These are phyloP conservation scores for Phialemoniopsis sp. DNA, from an alignment of 2,329 filamentous ascomycete genomes.

Conservation along the genomic window DNA sequence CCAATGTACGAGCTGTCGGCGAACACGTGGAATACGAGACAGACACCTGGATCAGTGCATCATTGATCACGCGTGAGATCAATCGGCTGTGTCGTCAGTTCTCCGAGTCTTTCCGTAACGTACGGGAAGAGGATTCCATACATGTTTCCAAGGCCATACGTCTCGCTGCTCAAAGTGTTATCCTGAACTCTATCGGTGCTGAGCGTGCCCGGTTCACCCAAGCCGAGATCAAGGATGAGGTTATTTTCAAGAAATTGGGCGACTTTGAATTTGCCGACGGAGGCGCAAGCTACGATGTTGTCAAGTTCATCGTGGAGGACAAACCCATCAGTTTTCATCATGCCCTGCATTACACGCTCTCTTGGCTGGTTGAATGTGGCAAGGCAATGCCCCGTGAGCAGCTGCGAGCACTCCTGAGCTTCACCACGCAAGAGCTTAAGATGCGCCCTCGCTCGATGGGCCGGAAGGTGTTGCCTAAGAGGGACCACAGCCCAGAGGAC, in stretches of 20 bases:
- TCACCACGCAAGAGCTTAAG: conserved; percentile 67
- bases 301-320: conserved; percentile 84
- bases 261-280: conserved; percentile 76
- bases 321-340: conserved; percentile 97
- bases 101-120: conserved; percentile 76
- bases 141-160: conserved; percentile 69
- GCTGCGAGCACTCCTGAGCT: conserved; percentile 65
- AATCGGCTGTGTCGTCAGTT: conserved; percentile 88
- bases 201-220: conserved; percentile 82
- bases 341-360: conserved; percentile 90
- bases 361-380: conserved; percentile 90
- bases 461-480: conserved; percentile 49
- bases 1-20: conserved; percentile 84
- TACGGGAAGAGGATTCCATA: conserved; percentile 57
- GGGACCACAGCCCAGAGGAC: conserved; percentile 64
- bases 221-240: conserved; percentile 82
- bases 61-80: conserved; percentile 89
- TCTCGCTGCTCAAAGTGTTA: conserved; percentile 75
- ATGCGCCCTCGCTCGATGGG: conserved; percentile 61
- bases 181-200: conserved; percentile 83
- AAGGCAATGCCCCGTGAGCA: conserved; percentile 67
- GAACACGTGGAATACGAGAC: conserved; percentile 98
- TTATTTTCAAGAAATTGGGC: conserved; percentile 72
- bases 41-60: conserved; percentile 96
- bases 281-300: conserved; percentile 57